Conservation (phyloP, 495 filamentous ascomycete genomes). For the Polyplosphaeria fusca region DNA sequence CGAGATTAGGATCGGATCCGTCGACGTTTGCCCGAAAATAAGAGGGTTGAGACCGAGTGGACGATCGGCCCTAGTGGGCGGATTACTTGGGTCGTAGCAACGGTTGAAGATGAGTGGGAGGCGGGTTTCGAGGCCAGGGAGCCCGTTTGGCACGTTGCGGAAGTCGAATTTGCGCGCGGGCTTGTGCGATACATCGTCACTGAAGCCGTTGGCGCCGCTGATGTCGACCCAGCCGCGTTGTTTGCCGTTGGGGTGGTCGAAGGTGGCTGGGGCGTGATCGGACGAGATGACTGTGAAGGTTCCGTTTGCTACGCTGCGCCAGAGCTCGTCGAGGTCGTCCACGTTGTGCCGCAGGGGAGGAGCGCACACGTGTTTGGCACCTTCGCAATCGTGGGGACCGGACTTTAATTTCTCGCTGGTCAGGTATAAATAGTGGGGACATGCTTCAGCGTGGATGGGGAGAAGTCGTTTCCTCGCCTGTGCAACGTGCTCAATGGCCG, state of each 20-base stretch:
- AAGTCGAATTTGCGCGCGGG: neutral
- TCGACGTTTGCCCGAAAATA: neutral
- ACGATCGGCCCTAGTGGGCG: neutral
- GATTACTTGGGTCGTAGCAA: neutral
- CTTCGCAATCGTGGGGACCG: constrained; percentile 18
- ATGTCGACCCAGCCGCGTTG: constrained; percentile 11
- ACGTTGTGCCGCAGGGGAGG: constrained; percentile 36
- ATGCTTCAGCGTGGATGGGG: constrained; percentile 44
- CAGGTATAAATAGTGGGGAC: constrained; percentile 44
- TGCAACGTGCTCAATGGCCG: constrained; percentile 16
- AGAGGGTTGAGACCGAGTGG: neutral
- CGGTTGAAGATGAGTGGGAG: constrained; percentile 4
- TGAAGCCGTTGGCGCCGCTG: neutral
- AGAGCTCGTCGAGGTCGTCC: constrained; percentile 33
- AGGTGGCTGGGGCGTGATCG: constrained; percentile 46
- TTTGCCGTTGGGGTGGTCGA: constrained; percentile 44
- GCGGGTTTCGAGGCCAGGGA: constrained; percentile 4
- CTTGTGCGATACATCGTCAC: neutral
- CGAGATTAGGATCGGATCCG: neutral
- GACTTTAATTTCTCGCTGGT: constrained; percentile 28
- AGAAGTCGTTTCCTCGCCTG: constrained; percentile 41
- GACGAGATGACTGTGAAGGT: constrained; percentile 49
- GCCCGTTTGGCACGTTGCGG: neutral
- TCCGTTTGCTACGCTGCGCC: constrained; percentile 35
- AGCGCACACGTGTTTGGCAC: constrained; percentile 36